These are phyloP conservation scores for Fraxinus angustifolia DNA, from an alignment of 305 asterid genomes.

Conservation along the genomic window DNA sequence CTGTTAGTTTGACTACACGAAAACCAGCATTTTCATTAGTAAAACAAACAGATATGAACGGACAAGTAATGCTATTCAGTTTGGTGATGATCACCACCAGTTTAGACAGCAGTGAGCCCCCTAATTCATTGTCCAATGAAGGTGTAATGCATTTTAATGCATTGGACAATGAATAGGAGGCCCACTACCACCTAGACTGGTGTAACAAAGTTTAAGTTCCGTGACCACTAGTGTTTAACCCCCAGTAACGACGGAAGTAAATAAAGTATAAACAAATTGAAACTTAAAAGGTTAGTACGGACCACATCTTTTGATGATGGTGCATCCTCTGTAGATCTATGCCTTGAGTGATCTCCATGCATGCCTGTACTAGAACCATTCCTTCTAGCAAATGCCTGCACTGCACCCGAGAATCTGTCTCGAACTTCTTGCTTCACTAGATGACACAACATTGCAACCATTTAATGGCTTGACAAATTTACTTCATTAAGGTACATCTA, in stretches of 20 bases:
- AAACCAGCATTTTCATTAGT: neutral
- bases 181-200: neutral
- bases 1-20: neutral
- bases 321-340: constrained; percentile 52
- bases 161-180: neutral
- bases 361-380: constrained; percentile 51
- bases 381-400: constrained; percentile 62
- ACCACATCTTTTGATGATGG: constrained; percentile 86
- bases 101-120: neutral
- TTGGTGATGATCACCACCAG: neutral
- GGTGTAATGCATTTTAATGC: neutral
- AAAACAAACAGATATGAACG: neutral
- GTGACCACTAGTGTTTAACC: neutral
- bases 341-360: constrained; percentile 57
- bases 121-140: neutral
- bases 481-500: neutral
- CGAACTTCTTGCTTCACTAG: constrained; percentile 62
- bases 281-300: constrained; percentile 11
- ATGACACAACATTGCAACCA: constrained; percentile 5
- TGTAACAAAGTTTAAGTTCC: neutral
- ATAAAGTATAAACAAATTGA: neutral
- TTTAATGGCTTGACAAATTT: neutral
- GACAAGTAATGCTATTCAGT: neutral
- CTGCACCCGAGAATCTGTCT: constrained; percentile 62
- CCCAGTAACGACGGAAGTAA: neutral